Evolutionary conservation across 2,329 filamentous ascomycete species (phyloP).

Genomic region (Colletotrichum paranaense): DNA sequence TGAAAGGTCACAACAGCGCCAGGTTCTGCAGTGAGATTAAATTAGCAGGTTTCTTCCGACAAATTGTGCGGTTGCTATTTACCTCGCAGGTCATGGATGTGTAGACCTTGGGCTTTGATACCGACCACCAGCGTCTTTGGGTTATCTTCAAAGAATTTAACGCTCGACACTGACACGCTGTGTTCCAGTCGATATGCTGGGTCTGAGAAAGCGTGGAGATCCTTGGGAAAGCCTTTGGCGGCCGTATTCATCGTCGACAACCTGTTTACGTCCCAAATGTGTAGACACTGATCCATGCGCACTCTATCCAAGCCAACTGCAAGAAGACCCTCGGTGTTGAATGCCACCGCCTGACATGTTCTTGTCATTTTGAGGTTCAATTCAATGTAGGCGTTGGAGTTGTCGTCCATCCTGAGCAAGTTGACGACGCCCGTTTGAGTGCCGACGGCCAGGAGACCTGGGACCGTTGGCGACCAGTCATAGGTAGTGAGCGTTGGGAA

Average conservation of each 20-base stretch:
- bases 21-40: conserved; percentile 54
- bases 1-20: conserved; percentile 68
- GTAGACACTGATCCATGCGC: conserved; percentile 83
- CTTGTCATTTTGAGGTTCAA: conserved; percentile 80
- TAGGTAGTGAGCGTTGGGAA: conserved; percentile 73
- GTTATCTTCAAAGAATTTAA: conserved; percentile 83
- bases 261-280: conserved; percentile 83
- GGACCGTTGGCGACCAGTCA: conserved; percentile 73
- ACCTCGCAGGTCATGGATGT: conserved; percentile 85
- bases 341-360: conserved; percentile 84
- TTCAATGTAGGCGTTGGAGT: conserved; percentile 72
- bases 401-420: conserved; percentile 78
- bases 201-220: conserved; percentile 63
- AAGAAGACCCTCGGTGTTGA: conserved; percentile 77
- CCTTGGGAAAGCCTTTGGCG: conserved; percentile 61
- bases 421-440: conserved; percentile 81
- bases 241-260: conserved; percentile 61
- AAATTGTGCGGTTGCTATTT: conserved; percentile 15
- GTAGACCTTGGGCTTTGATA: conserved; percentile 79
- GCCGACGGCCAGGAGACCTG: conserved; percentile 78
- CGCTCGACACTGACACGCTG: conserved; percentile 81
- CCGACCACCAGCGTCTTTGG: conserved; percentile 81
- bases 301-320: conserved; percentile 85
- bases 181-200: conserved; percentile 70
- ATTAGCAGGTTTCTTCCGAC: conserved; percentile 35